Conservation (phyloP, 192 early-diverging fungal genomes). For the Umbelopsis vinacea region DNA sequence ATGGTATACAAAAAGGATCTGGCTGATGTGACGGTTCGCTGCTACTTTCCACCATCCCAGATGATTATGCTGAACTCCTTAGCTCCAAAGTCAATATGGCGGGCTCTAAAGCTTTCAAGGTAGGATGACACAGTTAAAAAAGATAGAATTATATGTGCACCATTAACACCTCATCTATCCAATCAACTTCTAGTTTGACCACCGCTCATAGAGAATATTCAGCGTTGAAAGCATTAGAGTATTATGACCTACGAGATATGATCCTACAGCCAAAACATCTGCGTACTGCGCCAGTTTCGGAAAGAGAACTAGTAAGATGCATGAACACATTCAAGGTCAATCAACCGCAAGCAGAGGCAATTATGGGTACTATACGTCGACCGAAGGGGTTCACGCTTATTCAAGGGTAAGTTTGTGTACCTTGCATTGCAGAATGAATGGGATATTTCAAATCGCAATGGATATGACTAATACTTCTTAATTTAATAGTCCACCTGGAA, state of each 20-base stretch:
- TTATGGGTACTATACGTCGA: conserved; percentile 65
- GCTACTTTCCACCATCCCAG: conserved; percentile 47
- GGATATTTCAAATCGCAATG: not conserved
- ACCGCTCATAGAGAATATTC: conserved; percentile 85
- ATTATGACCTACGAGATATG: conserved; percentile 60
- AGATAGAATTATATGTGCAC: not conserved
- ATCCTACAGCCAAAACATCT: conserved; percentile 63
- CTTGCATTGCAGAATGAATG: not conserved
- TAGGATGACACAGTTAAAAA: conserved; percentile 7
- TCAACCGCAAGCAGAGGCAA: conserved; percentile 87
- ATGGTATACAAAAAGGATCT: conserved; percentile 48
- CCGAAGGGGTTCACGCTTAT: conserved; percentile 85
- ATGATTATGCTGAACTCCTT: conserved; percentile 50
- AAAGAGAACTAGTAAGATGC: conserved; percentile 45
- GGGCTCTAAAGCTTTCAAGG: conserved; percentile 47
- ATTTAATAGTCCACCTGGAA: conserved; percentile 58
- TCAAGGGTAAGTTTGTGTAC: conserved; percentile 65
- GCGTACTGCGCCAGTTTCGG: conserved; percentile 32
- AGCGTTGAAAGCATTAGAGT: conserved; percentile 68
- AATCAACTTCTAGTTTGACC: conserved; percentile 57
- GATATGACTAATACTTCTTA: not conserved
- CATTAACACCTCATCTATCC: conserved; percentile 3
- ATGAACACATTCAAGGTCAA: conserved; percentile 82
- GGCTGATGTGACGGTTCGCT: conserved; percentile 50
- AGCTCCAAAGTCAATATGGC: conserved; percentile 48